Conservation (phyloP, 2,329 filamentous ascomycete genomes). For the Hymenoscyphus fraxineus region DNA sequence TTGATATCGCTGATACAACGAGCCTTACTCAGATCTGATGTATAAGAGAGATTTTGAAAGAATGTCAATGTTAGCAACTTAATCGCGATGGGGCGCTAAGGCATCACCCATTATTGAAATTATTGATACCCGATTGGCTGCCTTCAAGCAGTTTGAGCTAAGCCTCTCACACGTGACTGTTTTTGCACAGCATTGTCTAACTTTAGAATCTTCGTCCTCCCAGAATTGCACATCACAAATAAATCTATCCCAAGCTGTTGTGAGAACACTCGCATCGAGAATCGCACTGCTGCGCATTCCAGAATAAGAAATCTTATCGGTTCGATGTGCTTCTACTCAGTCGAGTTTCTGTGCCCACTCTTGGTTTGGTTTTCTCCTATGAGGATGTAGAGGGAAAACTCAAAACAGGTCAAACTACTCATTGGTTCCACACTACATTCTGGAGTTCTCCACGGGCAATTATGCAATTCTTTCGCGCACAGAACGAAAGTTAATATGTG, state of each 20-base stretch:
- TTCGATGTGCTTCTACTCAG: neutral
- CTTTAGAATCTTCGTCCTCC: slow-evolving; percentile 5
- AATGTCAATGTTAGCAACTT: neutral
- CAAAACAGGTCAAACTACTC: too few relatives aligned
- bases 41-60: neutral
- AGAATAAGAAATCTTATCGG: neutral
- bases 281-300: slow-evolving; percentile 1
- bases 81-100: neutral
- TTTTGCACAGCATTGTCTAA: slow-evolving; percentile 8
- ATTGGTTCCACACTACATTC: too few relatives aligned
- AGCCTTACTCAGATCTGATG: neutral
- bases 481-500: too few relatives aligned
- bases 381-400: neutral
- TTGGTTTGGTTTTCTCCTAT: neutral
- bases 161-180: slow-evolving; percentile 6
- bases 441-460: too few relatives aligned
- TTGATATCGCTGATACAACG: neutral
- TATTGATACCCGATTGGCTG: neutral
- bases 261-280: neutral
- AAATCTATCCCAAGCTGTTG: neutral
- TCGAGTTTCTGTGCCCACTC: neutral
- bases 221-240: neutral
- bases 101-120: neutral
- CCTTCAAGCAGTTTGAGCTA: neutral
- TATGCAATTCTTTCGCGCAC: too few relatives aligned